Base-by-base conservation (phyloP, 768 basidiomycete species). In the Royoungia palumana region DNA sequence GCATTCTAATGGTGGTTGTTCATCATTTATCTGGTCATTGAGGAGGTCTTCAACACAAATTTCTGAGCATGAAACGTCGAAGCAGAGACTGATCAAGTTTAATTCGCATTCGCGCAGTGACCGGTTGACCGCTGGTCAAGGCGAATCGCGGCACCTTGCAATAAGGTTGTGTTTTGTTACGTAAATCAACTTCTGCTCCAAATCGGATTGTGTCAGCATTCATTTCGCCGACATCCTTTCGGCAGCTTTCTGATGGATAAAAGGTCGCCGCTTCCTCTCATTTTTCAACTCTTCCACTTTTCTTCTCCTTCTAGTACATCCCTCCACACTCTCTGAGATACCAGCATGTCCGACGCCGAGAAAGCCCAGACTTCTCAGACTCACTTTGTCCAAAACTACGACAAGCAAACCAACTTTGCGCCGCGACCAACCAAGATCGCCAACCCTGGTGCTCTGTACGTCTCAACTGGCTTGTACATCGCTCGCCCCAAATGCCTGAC, bases 381-480 rank as follows among this genome's bases (percentile, higher is more conserved):
- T 12, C 64, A 56, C 6, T 44, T 43, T 21, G n/a, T 51, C 32
- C 54, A 54, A 25, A 50, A 61, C 47, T 56, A 58, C n/a, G 47
- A 51, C 1, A 30, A 25, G 6, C 48, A 39, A 28, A 46, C 68
- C 40, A 47, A 58, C 42, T 37, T 44, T 57, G 60, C 44, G 49
- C 56, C 69, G 22, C 64, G 58, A 4, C 60, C 70, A 19, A 55
- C 67, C 41, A 66, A 62, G 48, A 66, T 85, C 24, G 85, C 70
- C 17, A 84, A 89, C 70, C 84, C 86, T 2, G 67, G 39, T 27
- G 37, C 67, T n/a, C 67, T 70, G 68, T 70, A 53, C 35, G 66
- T 55, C 10, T 5, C 8, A 12, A 34, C 25, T 40, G 5, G 13
- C 14, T n/a, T 12, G 4, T 9, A 1, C 12, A 4, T 17, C 4